These are phyloP conservation scores for Leishmania martiniquensis DNA, from an alignment of 208 protist species.

Conservation along the genomic window DNA sequence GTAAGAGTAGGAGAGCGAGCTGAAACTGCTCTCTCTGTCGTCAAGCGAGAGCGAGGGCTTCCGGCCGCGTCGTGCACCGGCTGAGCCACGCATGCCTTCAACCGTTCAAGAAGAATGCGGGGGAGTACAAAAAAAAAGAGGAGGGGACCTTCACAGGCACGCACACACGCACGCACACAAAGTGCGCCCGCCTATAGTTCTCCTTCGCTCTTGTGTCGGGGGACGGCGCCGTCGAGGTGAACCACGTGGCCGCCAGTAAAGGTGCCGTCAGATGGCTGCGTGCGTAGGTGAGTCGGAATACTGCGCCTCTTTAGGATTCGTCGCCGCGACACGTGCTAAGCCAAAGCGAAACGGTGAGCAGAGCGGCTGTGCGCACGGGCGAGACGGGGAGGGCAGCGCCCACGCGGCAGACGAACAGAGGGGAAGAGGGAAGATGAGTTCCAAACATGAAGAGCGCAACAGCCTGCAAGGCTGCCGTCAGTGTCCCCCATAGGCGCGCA, in stretches of 20 bases:
- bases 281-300: background rate
- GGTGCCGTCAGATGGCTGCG: background rate
- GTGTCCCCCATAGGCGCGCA: background rate
- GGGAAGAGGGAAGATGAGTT: background rate
- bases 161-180: too few relatives aligned
- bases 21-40: slow-evolving; percentile 11
- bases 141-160: too few relatives aligned
- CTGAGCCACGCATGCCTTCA: slow-evolving; percentile 9
- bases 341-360: background rate
- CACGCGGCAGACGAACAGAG: background rate
- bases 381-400: background rate
- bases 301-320: background rate
- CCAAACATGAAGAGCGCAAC: background rate
- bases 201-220: background rate
- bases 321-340: background rate
- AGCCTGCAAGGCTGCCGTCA: background rate
- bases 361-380: background rate
- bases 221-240: background rate
- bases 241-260: slow-evolving; percentile 1
- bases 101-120: background rate
- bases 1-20: slow-evolving; percentile 27
- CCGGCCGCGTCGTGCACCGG: background rate
- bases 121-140: background rate
- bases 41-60: background rate
- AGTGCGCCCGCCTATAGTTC: background rate